Evolutionary conservation across 768 basidiomycete genomes (phyloP).

Genomic region (Antrodiella citrinella): DNA sequence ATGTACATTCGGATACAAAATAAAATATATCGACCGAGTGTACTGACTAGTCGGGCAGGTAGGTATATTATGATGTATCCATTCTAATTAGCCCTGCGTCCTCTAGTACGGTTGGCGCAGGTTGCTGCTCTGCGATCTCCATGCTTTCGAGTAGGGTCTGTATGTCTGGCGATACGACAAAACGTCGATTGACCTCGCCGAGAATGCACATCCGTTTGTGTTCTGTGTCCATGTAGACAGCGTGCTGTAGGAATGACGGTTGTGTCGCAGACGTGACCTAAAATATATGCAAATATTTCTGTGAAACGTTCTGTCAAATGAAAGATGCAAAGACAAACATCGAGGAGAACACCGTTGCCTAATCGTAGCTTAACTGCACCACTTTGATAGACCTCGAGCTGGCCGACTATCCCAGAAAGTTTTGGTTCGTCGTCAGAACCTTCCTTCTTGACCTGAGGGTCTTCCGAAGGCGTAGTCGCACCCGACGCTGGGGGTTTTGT

Average conservation of each 20-base stretch:
- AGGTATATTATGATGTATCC: conserved; percentile 33
- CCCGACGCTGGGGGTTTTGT: conserved; percentile 40
- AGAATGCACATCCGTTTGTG: conserved; percentile 59
- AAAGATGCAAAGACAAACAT: conserved; percentile 43
- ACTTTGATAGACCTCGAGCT: conserved; percentile 77
- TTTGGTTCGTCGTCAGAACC: conserved; percentile 22
- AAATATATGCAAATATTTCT: not conserved
- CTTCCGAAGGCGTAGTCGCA: conserved; percentile 15
- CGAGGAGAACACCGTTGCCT: conserved; percentile 71
- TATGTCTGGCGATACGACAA: conserved; percentile 77
- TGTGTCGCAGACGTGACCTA: conserved; percentile 79
- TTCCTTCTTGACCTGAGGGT: conserved; percentile 19
- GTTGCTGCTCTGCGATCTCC: conserved; percentile 42
- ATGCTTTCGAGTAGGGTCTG: conserved; percentile 64
- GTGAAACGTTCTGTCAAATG: not conserved
- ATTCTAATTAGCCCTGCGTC: conserved; percentile 47
- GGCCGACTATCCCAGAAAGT: conserved; percentile 75
- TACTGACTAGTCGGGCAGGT: not conserved
- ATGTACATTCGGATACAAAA: no score
- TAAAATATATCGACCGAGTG: no score
- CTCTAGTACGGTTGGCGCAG: conserved; percentile 22
- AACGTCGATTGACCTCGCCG: conserved; percentile 83
- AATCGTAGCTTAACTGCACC: conserved; percentile 85
- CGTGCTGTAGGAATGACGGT: conserved; percentile 84
- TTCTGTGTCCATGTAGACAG: conserved; percentile 58